These are phyloP conservation scores for Linnemannia hyalina DNA, from an alignment of 192 early-diverging fungal genomes.

Conservation along the genomic window DNA sequence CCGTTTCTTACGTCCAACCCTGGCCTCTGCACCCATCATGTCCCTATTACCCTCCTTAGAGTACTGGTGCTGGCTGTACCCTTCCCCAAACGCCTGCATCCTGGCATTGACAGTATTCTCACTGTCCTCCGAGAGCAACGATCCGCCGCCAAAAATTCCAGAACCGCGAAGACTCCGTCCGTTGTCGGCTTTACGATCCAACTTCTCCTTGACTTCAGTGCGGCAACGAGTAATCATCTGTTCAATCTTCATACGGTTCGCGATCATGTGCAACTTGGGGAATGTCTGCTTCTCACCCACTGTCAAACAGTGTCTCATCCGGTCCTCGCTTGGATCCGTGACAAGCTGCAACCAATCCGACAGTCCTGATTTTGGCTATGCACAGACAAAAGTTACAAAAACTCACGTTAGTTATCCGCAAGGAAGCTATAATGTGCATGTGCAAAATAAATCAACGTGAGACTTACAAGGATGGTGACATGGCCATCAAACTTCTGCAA, in stretches of 20 bases:
- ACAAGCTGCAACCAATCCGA: slow-evolving; percentile 75
- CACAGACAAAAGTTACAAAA: not conserved
- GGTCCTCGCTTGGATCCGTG: slow-evolving; percentile 70
- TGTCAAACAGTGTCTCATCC: slow-evolving; percentile 68
- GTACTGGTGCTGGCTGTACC: not conserved
- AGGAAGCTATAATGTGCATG: not conserved
- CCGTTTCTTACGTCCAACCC: slow-evolving; percentile 11
- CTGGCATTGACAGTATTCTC: slow-evolving; percentile 47
- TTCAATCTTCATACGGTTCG: slow-evolving; percentile 82
- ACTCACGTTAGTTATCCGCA: not conserved
- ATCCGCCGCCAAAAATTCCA: not conserved
- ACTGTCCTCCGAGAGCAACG: slow-evolving; percentile 45
- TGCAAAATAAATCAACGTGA: not conserved
- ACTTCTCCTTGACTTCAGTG: slow-evolving; percentile 29
- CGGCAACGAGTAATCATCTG: slow-evolving; percentile 68
- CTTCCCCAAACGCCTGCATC: slow-evolving; percentile 37
- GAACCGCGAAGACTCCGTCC: slow-evolving; percentile 8
- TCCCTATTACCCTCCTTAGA: not conserved
- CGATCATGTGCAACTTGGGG: slow-evolving; percentile 85
- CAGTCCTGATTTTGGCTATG: slow-evolving; percentile 68
- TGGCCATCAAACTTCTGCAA: slow-evolving; percentile 93
- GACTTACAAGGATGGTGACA: slow-evolving; percentile 80
- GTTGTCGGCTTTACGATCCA: slow-evolving; percentile 33
- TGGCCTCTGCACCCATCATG: not conserved
- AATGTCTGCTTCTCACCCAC: slow-evolving; percentile 75